Evolutionary conservation across 768 basidiomycete genomes (phyloP).

Genomic region (Mycena crocata): DNA sequence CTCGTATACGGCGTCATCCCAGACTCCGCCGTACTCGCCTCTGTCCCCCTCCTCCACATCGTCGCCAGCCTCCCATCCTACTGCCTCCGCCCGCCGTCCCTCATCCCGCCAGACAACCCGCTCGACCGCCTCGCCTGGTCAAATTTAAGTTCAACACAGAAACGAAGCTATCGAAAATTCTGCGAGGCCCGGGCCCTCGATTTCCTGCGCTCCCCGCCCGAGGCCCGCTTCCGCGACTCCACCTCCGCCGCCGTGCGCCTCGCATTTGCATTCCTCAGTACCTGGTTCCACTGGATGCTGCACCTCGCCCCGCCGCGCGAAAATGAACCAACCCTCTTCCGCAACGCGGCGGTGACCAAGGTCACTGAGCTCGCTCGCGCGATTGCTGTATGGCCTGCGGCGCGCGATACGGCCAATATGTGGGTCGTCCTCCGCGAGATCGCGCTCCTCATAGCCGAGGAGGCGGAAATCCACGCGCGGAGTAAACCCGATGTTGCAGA

Average conservation of each 20-base stretch:
- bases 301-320: conserved; percentile 21
- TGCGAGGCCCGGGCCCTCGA: conserved; percentile 75
- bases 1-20: conserved; percentile 79
- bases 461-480: conserved; percentile 5
- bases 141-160: conserved; percentile 68
- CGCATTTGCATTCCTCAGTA: conserved; percentile 73
- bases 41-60: conserved; percentile 74
- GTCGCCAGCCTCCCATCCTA: conserved; percentile 80
- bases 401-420: neutral
- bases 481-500: too few species aligned
- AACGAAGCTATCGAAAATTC: conserved; percentile 74
- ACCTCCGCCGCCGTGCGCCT: conserved; percentile 76
- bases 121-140: conserved; percentile 53
- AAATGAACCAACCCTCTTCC: conserved; percentile 35
- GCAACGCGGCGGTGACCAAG: conserved; percentile 46
- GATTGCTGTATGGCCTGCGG: conserved; percentile 42
- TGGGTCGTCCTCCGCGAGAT: conserved; percentile 25
- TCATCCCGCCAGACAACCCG: conserved; percentile 38
- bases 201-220: conserved; percentile 66
- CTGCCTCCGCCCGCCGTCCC: conserved; percentile 55
- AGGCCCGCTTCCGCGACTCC: conserved; percentile 71
- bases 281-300: conserved; percentile 73
- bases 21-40: conserved; percentile 71
- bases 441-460: conserved; percentile 13
- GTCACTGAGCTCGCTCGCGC: conserved; percentile 46